Evolutionary conservation across 2,329 filamentous ascomycete species (phyloP).

Genomic region (Penicillium sp.): DNA sequence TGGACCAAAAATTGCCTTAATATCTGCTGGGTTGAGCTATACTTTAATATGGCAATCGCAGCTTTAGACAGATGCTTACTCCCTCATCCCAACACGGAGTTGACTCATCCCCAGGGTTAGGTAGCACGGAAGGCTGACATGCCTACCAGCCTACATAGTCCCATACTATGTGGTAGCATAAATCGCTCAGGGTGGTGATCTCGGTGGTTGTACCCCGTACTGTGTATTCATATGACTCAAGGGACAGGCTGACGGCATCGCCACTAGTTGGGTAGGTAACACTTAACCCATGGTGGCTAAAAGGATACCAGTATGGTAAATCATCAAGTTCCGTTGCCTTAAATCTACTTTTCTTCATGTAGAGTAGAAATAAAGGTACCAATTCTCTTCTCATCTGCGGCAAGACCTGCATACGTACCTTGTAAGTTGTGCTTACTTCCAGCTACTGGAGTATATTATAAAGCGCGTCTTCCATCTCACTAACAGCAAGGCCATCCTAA

Average conservation of each 20-base stretch:
- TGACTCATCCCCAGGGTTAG: background rate
- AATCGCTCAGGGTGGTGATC: background rate
- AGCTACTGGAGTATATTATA: background rate
- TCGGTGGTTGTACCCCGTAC: background rate
- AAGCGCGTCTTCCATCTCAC: background rate
- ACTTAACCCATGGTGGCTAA: background rate
- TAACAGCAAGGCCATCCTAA: background rate
- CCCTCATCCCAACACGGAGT: background rate
- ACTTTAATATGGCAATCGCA: background rate
- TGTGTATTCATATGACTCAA: background rate
- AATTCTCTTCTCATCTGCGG: background rate
- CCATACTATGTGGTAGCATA: rapidly evolving
- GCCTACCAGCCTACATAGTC: background rate
- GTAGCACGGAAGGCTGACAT: background rate
- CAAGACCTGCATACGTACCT: background rate
- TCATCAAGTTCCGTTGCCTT: background rate
- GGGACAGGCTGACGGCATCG: background rate
- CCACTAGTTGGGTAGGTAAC: background rate
- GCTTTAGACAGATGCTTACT: background rate
- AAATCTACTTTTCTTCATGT: background rate
- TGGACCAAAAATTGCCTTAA: background rate
- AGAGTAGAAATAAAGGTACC: background rate
- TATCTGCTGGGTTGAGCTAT: no score
- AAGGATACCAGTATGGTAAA: background rate
- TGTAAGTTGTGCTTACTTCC: background rate